These are phyloP conservation scores for Alternaria arborescens DNA, from an alignment of 2,329 filamentous ascomycete species.

Conservation along the genomic window DNA sequence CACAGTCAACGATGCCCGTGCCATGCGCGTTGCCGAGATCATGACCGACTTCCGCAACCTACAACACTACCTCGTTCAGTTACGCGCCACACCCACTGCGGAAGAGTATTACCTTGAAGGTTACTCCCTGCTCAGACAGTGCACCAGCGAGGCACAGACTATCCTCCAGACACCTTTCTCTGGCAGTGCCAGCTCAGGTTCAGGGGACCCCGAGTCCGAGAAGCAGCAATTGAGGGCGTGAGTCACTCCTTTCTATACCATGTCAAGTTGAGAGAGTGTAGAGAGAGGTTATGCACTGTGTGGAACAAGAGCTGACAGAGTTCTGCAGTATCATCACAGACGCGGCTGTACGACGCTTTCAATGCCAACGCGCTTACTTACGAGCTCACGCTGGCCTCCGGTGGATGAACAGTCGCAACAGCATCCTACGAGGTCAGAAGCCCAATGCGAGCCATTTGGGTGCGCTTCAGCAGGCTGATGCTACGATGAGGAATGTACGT, in stretches of 20 bases:
- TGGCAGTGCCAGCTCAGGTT: slow-evolving; percentile 52
- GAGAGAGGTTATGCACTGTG: not conserved
- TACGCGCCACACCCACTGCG: slow-evolving; percentile 60
- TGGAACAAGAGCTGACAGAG: slow-evolving; percentile 27
- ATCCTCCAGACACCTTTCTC: slow-evolving; percentile 64
- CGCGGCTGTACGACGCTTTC: slow-evolving; percentile 67
- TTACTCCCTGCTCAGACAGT: slow-evolving; percentile 66
- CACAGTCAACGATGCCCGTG: slow-evolving; percentile 70
- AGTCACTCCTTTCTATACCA: slow-evolving; percentile 20
- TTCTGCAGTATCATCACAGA: slow-evolving; percentile 66
- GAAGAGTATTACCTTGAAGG: slow-evolving; percentile 68
- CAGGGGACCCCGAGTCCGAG: slow-evolving; percentile 61
- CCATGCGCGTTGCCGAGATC: slow-evolving; percentile 69
- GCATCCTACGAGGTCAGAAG: slow-evolving; percentile 61
- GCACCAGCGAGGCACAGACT: slow-evolving; percentile 62
- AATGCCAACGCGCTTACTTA: slow-evolving; percentile 68
- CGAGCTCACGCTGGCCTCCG: slow-evolving; percentile 65
- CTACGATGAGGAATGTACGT: slow-evolving; percentile 60
- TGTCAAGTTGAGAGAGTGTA: not conserved
- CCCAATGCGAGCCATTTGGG: slow-evolving; percentile 58
- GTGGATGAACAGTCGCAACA: slow-evolving; percentile 65
- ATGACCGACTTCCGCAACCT: slow-evolving; percentile 71
- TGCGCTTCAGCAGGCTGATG: slow-evolving; percentile 59
- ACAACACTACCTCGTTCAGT: slow-evolving; percentile 65
- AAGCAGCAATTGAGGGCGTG: slow-evolving; percentile 66